Evolutionary conservation across 768 basidiomycete species (phyloP), one percentile per base, ranked within the genome.

Genomic region (Naganishia onofrii): DNA sequence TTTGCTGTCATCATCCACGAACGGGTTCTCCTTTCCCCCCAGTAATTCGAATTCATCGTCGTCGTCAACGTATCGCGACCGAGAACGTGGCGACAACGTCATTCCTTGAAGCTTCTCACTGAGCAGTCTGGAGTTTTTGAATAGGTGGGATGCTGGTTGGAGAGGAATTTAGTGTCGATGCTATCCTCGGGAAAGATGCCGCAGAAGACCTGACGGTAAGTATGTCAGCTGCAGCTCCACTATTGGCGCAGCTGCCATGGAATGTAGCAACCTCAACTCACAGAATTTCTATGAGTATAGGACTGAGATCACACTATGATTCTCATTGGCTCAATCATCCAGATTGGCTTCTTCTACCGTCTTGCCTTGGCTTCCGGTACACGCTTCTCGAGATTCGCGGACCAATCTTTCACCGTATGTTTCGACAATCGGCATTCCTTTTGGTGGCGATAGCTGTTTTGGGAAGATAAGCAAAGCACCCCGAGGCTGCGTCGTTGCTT

Each of bases 1-100:
- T 15, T 63, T 63, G 32, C 42, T n/a, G 15, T 63, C 38, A 36
- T 63, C 60, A 29, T 63, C 26, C 34, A 26, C 23, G 21, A 63
- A 63, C 23, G 60, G 60, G 38, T 63, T 63, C 23, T 44, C 60
- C 32, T 31, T 34, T 44, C 36, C 32, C 4, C 15, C 2, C 38
- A 36, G 12, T 38, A 44, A 8, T 21, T 58, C 57, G 34, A 36
- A 44, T 19, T 63, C 38, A 34, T 26, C 28, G 38, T 63, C 60
- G 42, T 42, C 34, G 34, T 58, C 57, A 23, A 58, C 34, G 34
- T 34, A 58, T 23, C 57, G 31, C 34, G 57, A 56, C 19, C 9
- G 31, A 32, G 42, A 23, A n/a, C 48, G 48, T 12, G 48, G 48
- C n/a, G n/a, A n/a, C 5, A 51, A 23, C n/a, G 48, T 51, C 48